Base-by-base conservation (phyloP, 1,284 basidiomycete genomes). In the Tausonia pullulans region DNA sequence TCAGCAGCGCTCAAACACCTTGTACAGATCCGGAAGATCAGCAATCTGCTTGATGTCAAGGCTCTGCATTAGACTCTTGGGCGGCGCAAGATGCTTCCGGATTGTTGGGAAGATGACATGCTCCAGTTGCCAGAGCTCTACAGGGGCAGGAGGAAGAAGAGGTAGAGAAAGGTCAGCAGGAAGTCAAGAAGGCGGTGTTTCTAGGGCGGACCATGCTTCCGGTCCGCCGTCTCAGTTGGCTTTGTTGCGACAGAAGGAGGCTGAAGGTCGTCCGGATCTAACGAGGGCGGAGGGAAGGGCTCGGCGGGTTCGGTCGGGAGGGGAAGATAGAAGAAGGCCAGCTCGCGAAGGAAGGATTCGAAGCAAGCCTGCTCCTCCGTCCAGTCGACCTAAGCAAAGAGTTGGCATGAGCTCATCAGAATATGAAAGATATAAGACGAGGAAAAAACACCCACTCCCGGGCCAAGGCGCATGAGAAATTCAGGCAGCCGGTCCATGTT, bases 311-410 rank as follows among this genome's bases (percentile, higher is more conserved):
- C 43, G 2, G 79, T 70, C 1, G 81, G 81, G 50, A 83, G 80
- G 0, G 91, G 89, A 0, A 85, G 82, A 74, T 95, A 92, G 77
- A 95, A 97, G 73, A 84, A 88, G 0, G 91, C 93, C 1, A 99
- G 79, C 76, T 98, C 95, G 44, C 86, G 84, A 39, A 96, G 79
- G 72, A 98, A 87, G 0, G 84, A 82, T 16, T 84, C 81, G 72
- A 98, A 98, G 73, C 95, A 99, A 65, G 83, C 84, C 60, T 81
- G 79, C 74, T 99, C 96, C 2, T 83, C 80, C 7, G 80, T 80
- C 95, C 95, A 98, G 70, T 93, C 80, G 43, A 97, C 91, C 84
- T 95, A 70, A 43, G 27, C 27, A 27, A 27, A 27, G 27, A 27
- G 71, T 27, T 27, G 27, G 27, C 27, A 27, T 27, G 27, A 27